A percentile compares a stretch with the other conserved stretches of the same genome.
These are phyloP conservation scores for Erigeron canadensis DNA, from an alignment of 129 eudicot genomes.

Conservation along the genomic window DNA sequence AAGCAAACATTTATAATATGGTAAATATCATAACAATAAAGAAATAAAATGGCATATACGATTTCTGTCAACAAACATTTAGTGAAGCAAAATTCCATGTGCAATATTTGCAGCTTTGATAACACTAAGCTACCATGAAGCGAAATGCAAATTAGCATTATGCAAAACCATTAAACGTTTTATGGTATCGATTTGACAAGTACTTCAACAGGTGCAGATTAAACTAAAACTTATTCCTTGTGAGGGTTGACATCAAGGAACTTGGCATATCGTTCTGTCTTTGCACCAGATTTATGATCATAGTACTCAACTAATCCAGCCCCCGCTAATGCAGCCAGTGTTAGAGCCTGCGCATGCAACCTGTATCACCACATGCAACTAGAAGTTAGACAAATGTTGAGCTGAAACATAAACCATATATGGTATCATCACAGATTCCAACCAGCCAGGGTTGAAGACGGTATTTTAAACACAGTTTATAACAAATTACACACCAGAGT, in stretches of 20 bases:
- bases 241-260: conserved; percentile 53
- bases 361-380: conserved; percentile 34
- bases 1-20: background rate
- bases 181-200: background rate
- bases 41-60: conserved; percentile 3
- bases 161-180: conserved; percentile 18
- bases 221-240: conserved; percentile 39
- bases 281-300: conserved; percentile 58
- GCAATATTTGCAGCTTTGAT: conserved; percentile 34
- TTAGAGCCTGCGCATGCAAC: conserved; percentile 96
- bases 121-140: conserved; percentile 27
- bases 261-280: conserved; percentile 60
- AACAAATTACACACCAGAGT: too few species aligned
- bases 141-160: conserved; percentile 28
- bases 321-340: conserved; percentile 87
- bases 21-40: background rate
- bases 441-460: background rate
- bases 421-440: background rate
- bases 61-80: conserved; percentile 10
- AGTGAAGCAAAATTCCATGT: conserved; percentile 13
- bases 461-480: background rate
- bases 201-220: background rate
- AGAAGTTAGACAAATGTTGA: conserved; percentile 7
- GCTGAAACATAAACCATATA: background rate
- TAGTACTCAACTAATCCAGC: conserved; percentile 86